A percentile compares a stretch with the other conserved stretches of the same genome.
These are phyloP conservation scores for Talaromyces funiculosus DNA, from an alignment of 2,329 filamentous ascomycete species.

Conservation along the genomic window DNA sequence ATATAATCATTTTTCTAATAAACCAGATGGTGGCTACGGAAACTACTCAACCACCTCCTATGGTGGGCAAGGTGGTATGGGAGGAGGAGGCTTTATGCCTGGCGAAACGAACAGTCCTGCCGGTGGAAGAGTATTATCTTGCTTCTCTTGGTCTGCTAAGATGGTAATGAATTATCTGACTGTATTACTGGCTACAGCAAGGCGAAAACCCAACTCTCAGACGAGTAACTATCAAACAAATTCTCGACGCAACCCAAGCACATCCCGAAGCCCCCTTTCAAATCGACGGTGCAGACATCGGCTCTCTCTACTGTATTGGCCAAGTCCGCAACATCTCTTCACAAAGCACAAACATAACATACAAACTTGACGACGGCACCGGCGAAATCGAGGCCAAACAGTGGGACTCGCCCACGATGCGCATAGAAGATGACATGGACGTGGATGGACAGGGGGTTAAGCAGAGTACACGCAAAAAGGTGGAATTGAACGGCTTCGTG, in stretches of 20 bases:
- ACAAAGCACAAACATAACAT: conserved; percentile 88
- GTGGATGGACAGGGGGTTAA: conserved; percentile 39
- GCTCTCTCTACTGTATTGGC: conserved; percentile 77
- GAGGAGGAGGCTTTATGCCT: conserved; percentile 57
- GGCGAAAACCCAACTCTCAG: conserved; percentile 75
- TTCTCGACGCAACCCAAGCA: conserved; percentile 73
- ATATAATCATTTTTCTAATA: background rate
- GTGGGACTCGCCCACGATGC: conserved; percentile 38
- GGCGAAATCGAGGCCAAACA: conserved; percentile 71
- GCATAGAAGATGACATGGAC: conserved; percentile 39
- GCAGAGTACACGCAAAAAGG: conserved; percentile 43
- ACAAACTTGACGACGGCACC: conserved; percentile 92
- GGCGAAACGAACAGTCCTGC: conserved; percentile 46
- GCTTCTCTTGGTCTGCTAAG: background rate
- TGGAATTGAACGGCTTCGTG: conserved; percentile 71
- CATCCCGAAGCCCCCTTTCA: conserved; percentile 72
- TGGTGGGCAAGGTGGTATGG: conserved; percentile 49
- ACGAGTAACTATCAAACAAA: conserved; percentile 92
- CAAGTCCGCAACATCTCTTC: conserved; percentile 81
- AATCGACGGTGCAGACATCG: conserved; percentile 70
- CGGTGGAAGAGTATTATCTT: conserved; percentile 33
- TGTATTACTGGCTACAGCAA: conserved; percentile 53
- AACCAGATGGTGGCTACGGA: conserved; percentile 31
- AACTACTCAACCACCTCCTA: conserved; percentile 54
- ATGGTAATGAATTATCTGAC: background rate